Conservation (phyloP, 352 stramenopile genomes). For the Albugo laibachii region DNA sequence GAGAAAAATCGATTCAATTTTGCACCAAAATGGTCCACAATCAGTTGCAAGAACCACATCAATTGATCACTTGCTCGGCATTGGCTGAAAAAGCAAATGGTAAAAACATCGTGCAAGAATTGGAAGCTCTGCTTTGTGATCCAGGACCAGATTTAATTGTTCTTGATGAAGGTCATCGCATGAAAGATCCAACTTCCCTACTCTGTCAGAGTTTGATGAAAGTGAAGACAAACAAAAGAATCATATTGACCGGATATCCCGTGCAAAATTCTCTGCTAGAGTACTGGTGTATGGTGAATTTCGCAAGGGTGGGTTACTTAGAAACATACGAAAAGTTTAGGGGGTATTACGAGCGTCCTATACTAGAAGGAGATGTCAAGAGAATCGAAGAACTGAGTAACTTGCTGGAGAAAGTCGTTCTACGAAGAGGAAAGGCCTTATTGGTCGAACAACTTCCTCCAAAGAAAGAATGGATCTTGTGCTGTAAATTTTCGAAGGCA, state of each 20-base stretch:
- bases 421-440: slow-evolving; percentile 44
- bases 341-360: slow-evolving; percentile 53
- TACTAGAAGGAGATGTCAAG: slow-evolving; percentile 39
- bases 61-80: slow-evolving; percentile 23
- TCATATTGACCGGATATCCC: slow-evolving; percentile 88
- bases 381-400: slow-evolving; percentile 49
- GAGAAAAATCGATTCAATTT: slow-evolving; percentile 26
- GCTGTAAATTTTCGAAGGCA: slow-evolving; percentile 64
- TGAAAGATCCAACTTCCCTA: slow-evolving; percentile 73
- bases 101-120: slow-evolving; percentile 22
- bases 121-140: slow-evolving; percentile 25
- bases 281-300: slow-evolving; percentile 85
- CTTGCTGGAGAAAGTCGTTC: slow-evolving; percentile 36
- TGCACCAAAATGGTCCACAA: slow-evolving; percentile 25
- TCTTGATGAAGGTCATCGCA: slow-evolving; percentile 74
- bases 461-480: slow-evolving; percentile 76
- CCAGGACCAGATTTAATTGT: slow-evolving; percentile 63
- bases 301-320: slow-evolving; percentile 51
- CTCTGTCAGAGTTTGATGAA: slow-evolving; percentile 61
- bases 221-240: slow-evolving; percentile 46
- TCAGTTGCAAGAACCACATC: slow-evolving; percentile 8
- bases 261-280: slow-evolving; percentile 89
- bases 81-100: slow-evolving; percentile 15
- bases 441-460: slow-evolving; percentile 51
- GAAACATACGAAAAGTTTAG: slow-evolving; percentile 60